Conservation (phyloP, 441 rosid species). For the Populus hybrid region DNA sequence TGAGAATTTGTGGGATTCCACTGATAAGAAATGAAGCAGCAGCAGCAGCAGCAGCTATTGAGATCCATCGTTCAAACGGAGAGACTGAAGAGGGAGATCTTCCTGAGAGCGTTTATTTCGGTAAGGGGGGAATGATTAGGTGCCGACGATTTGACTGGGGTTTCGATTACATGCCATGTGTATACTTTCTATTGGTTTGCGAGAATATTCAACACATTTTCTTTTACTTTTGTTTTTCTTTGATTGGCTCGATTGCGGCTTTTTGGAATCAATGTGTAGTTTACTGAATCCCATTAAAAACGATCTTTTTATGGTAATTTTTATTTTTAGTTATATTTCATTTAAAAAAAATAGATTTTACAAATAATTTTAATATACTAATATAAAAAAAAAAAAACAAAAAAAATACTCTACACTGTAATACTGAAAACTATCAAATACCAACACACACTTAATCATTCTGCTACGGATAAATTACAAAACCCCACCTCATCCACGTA, state of each 20-base stretch:
- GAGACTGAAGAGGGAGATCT: not conserved
- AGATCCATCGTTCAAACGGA: conserved; percentile 20
- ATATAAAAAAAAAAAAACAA: too few relatives aligned
- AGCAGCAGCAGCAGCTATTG: conserved; percentile 8
- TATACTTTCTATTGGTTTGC: not conserved
- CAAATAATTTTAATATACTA: too few relatives aligned
- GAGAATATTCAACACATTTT: not conserved
- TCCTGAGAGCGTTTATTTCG: not conserved
- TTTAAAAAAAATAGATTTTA: too few relatives aligned
- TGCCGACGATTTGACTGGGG: not conserved
- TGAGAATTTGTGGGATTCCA: not conserved
- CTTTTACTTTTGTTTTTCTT: not conserved
- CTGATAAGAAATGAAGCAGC: conserved; percentile 10
- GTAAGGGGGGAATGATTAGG: not conserved
- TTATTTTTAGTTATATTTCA: too few relatives aligned
- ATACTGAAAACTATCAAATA: too few relatives aligned
- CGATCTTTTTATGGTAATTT: too few relatives aligned
- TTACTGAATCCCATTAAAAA: too few relatives aligned
- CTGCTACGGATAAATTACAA: too few relatives aligned
- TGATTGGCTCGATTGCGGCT: not conserved
- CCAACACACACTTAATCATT: too few relatives aligned
- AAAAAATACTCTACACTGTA: too few relatives aligned
- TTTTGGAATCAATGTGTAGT: not conserved
- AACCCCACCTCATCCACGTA: too few relatives aligned
- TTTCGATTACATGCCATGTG: not conserved